Conservation (phyloP, 495 filamentous ascomycete species). For the Penicillium taxi region DNA sequence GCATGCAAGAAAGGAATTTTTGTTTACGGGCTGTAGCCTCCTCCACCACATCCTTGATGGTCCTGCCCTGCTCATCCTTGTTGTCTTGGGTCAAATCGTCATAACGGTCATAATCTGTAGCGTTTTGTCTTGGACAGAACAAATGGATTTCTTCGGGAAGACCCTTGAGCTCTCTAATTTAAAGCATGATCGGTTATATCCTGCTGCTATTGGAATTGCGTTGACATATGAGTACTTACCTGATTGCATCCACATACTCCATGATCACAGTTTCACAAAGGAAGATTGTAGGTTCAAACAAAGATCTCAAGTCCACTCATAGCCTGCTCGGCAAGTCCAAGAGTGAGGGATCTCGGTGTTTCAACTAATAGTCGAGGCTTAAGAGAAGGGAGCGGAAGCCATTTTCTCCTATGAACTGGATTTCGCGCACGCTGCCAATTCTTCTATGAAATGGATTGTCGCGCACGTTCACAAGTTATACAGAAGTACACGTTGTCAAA, state of each 20-base stretch:
- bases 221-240: constrained; percentile 20
- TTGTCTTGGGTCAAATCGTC: constrained; percentile 32
- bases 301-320: constrained; percentile 12
- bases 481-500: no score
- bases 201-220: background rate
- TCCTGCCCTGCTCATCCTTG: constrained; percentile 23
- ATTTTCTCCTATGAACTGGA: background rate
- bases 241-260: constrained; percentile 39
- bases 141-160: constrained; percentile 42
- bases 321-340: constrained; percentile 7
- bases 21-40: constrained; percentile 47
- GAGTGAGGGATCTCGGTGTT: background rate
- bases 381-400: background rate
- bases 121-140: constrained; percentile 41
- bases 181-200: constrained; percentile 4
- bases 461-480: no score
- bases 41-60: constrained; percentile 31
- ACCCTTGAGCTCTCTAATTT: constrained; percentile 34
- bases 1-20: constrained; percentile 53
- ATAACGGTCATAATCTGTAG: constrained; percentile 48
- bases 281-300: constrained; percentile 3
- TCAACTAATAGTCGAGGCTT: background rate
- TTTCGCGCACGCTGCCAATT: no score
- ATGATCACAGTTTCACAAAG: constrained; percentile 19
- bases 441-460: no score